phyloP scores from a whole-genome alignment of 202 grass and related monocot species.

The Sporobolus alterniflorus region DNA sequence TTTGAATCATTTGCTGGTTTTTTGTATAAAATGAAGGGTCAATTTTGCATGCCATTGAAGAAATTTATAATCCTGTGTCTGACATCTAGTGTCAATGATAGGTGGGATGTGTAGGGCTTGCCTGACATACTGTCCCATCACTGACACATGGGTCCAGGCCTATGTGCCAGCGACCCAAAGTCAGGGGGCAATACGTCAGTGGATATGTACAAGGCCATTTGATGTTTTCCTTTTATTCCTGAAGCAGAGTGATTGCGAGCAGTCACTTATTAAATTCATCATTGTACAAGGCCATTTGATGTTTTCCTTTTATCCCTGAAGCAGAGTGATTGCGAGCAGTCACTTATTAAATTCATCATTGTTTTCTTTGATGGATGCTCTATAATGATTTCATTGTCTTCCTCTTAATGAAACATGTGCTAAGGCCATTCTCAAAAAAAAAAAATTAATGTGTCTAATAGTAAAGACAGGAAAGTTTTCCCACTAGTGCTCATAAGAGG shows the following conservation, averaged over 20 bases:
- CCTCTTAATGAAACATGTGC: too few species aligned
- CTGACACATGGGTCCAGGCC: too few species aligned
- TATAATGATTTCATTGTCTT: background rate
- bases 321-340: background rate
- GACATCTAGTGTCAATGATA: too few species aligned
- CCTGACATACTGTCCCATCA: too few species aligned
- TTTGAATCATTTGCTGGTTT: too few species aligned
- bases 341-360: background rate
- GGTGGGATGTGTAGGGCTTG: too few species aligned
- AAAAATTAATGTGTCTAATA: background rate
- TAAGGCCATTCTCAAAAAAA: too few species aligned
- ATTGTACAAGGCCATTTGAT: background rate
- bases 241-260: background rate
- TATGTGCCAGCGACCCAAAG: too few species aligned
- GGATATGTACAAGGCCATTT: background rate
- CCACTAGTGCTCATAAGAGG: background rate
- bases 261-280: background rate
- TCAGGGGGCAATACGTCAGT: too few species aligned
- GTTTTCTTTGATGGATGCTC: background rate
- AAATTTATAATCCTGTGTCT: too few species aligned
- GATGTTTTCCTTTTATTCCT: background rate
- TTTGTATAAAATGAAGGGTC: too few species aligned
- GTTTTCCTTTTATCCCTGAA: background rate
- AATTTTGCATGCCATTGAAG: too few species aligned
- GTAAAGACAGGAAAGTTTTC: background rate